Evolutionary conservation across 192 early-diverging fungal genomes (phyloP), one percentile per base, ranked within the genome.

Genomic region (Coemansia sp.): DNA sequence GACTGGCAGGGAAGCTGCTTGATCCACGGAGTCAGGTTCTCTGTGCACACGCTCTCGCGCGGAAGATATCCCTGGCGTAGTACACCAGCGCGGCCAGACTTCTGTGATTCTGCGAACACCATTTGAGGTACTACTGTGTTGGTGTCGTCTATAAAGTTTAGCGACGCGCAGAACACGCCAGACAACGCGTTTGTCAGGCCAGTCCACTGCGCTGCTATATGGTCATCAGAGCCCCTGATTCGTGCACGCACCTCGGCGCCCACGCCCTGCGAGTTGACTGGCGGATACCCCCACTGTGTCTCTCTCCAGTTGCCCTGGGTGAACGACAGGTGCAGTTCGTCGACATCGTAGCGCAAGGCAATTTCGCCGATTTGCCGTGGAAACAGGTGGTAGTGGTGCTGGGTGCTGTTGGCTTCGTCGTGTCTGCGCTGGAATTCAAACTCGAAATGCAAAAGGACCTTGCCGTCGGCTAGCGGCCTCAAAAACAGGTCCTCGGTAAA

Each of bases 11-110:
- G 97, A 38, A 99, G 70, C 61, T 96, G 83, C 72, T 98, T 99
- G 66, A 91, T 87, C 95, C 95, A 99, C 8, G 96, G 95, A 7
- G 97, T 97, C 75, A 99, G 83, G 73, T 99, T 99, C 71, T 98
- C 97, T 5, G 97, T 99, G 66, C 97, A 99, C 8, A 95, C 93
- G 67, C 89, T 90, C 68, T 99, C 97, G 68, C 92, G 91, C 4
- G 96, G 91, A 29, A 99, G 83, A 14, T 86, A 77, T 1, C 89
- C 90, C 51, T 94, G 94, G 7, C 94, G 85, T 42, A 95, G 51
- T 45, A 48, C 30, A 38, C 32, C 52, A 22, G 36, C 45, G 56
- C 40, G 30, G 28, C 6, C 16, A 3, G n/a, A 16, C 38, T 36
- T 7, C 38, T 42, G 32, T 36, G 14, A 22, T 36, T 63, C 51